phyloP scores from a whole-genome alignment of 148 eudicot species.

The Hydrangea macrophylla region DNA sequence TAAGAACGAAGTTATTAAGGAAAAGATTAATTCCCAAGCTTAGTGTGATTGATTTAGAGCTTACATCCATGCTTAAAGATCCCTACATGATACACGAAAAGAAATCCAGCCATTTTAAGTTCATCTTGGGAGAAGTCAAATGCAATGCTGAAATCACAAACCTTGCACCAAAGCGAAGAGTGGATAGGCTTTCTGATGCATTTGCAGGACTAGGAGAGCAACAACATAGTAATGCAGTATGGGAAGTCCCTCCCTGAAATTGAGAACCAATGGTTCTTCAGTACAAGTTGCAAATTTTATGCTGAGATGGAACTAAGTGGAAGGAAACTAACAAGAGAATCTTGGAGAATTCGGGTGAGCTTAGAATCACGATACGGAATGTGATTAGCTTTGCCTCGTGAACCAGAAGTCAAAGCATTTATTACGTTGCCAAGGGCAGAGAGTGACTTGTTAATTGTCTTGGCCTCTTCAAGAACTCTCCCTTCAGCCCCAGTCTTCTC shows the following conservation, averaged over 20 bases:
- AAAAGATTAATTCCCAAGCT: not conserved
- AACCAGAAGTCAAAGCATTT: conserved; percentile 66
- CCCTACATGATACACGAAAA: not conserved
- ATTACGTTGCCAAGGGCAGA: conserved; percentile 94
- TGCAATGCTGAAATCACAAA: conserved; percentile 12
- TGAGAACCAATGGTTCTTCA: conserved; percentile 9
- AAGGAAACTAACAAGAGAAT: conserved; percentile 66
- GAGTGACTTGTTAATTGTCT: conserved; percentile 84
- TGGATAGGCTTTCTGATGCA: conserved; percentile 76
- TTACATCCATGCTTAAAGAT: too few species aligned
- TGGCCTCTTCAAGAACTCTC: conserved; percentile 84
- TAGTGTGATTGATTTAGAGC: not conserved
- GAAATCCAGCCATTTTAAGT: not conserved
- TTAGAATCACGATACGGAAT: conserved; percentile 88
- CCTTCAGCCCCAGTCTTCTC: conserved; percentile 95
- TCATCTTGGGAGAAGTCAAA: not conserved
- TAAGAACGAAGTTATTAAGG: not conserved
- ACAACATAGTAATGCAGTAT: conserved; percentile 78
- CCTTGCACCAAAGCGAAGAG: conserved; percentile 93
- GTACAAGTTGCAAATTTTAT: not conserved
- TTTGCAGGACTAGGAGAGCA: conserved; percentile 75
- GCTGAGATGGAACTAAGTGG: conserved; percentile 8
- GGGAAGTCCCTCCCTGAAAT: conserved; percentile 82
- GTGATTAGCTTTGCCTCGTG: conserved; percentile 58
- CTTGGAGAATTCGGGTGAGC: conserved; percentile 88